Evolutionary conservation across 108 stramenopile species (phyloP), one percentile per base, ranked within the genome.

Genomic region (Schizochytrium sp.): DNA sequence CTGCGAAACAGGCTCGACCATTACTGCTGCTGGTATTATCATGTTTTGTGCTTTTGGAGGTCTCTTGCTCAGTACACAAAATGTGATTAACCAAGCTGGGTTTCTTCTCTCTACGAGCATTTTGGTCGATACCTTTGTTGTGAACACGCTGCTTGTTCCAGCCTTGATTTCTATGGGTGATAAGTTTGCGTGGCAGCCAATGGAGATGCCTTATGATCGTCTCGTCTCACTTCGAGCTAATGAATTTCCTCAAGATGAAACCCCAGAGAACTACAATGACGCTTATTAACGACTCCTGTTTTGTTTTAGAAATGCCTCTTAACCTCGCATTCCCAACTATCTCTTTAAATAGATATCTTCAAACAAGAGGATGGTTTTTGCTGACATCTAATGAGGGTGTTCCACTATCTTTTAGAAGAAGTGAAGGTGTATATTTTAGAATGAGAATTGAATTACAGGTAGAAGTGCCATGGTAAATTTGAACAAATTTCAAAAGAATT

Each of bases 111-210:
- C 89, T 12, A 59, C 57, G 42, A 61, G 90, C 15, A 91, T 93
- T 46, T 87, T 94, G 56, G 46, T 94, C 8, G 94, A 94, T 88
- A 92, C 92, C 4, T 93, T 94, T 73, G 91, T 94, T 50, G 89
- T 94, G 38, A 91, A 92, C 47, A 92, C 92, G 38, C 40, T 94
- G 42, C 59, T 94, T 4, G 92, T 93, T 12, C 91, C 91, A 2
- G 87, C 90, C 3, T 69, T 92, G 3, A 87, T 92, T 17, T 90
- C 88, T 47, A 53, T 91, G 28, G 76, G 76, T 10, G 76, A 83
- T 53, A 7, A 42, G 0, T 49, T 83, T 28, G 76, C 76, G 38
- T 83, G 76, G 76, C 76, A 40, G 76, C 76, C 76, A 5, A 83
- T 55, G 76, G n/a, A 50, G 5, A 83, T 83, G 76, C 76, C 76